A percentile compares a stretch with the other conserved stretches of the same genome.
Conservation (phyloP, 1,284 basidiomycete genomes). For the Ceratobasidium sp. region DNA sequence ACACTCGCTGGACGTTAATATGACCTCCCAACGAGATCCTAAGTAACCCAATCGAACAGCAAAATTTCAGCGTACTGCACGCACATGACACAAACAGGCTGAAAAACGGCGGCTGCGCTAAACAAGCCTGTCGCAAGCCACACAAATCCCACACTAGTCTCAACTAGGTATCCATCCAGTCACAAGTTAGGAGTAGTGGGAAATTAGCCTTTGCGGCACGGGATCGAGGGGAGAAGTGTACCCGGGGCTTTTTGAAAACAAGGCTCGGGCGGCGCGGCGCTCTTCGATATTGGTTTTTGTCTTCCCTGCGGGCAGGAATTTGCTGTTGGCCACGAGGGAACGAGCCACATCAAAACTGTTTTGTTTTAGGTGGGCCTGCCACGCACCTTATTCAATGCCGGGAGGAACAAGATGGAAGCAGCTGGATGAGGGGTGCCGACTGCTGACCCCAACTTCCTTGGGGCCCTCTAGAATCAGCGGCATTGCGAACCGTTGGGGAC, state of each 20-base stretch:
- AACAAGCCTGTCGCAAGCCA: background rate
- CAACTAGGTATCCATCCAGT: background rate
- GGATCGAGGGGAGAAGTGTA: background rate
- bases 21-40: background rate
- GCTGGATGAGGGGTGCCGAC: background rate
- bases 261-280: background rate
- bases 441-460: background rate
- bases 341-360: constrained; percentile 3
- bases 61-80: background rate
- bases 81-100: background rate
- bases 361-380: background rate
- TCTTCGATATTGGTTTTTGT: background rate
- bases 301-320: background rate
- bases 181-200: background rate
- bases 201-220: background rate
- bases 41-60: background rate
- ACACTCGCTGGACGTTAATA: background rate
- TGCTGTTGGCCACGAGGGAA: background rate
- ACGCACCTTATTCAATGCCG: background rate
- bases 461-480: background rate
- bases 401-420: background rate
- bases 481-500: background rate
- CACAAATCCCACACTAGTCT: background rate
- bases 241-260: background rate
- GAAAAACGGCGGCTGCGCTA: background rate